Base-by-base conservation (phyloP, 2,329 filamentous ascomycete genomes). In the Tolypocladium album region DNA sequence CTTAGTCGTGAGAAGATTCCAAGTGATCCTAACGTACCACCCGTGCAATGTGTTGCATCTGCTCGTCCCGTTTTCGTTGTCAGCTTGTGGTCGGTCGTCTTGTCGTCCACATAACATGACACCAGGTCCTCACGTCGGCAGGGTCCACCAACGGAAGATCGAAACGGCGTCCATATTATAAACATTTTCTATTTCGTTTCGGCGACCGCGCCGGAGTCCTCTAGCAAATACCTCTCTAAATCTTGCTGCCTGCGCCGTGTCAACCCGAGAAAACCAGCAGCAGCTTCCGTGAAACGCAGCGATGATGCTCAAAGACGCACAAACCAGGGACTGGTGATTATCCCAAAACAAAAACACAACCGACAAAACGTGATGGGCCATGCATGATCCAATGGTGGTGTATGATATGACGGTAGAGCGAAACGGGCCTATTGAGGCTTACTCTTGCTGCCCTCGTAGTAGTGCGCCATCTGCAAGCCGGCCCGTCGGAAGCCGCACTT, bases 391-490 rank as follows among this genome's bases (percentile, higher is more conserved):
- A 38, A 27, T 12, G 20, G 20, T 22, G 50, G 20, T 22, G 50
- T 22, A 15, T 38, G 50, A 7, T 4, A n/a, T 38, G 50, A 55
- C 50, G 5, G 58, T 22, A 47, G 58, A 63, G 58, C 64, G 50
- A 22, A 11, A 59, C 36, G 45, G 17, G 45, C 36, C 66, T 61
- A 72, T 65, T 69, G 67, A 22, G 68, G 64, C 70, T 81, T 81
- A 72, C 74, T 78, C 71, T 82, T 82, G 67, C 73, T 71, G 56
- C 69, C 74, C 61, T 88, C 91, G 72, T 95, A 94, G 76, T 96
- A 96, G 79, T 96, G 91, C 52, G 93, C 92, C 94, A 99, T 97
- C 77, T 99, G 90, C 60, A 97, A 78, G 20, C 94, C 94, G 36
- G 92, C 93, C 63, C 91, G 82, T 76, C 91, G 88, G 76, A 96